A percentile compares a stretch with the other conserved stretches of the same genome.
Conservation (phyloP, 495 filamentous ascomycete species). For the Lasiosphaeria miniovina region DNA sequence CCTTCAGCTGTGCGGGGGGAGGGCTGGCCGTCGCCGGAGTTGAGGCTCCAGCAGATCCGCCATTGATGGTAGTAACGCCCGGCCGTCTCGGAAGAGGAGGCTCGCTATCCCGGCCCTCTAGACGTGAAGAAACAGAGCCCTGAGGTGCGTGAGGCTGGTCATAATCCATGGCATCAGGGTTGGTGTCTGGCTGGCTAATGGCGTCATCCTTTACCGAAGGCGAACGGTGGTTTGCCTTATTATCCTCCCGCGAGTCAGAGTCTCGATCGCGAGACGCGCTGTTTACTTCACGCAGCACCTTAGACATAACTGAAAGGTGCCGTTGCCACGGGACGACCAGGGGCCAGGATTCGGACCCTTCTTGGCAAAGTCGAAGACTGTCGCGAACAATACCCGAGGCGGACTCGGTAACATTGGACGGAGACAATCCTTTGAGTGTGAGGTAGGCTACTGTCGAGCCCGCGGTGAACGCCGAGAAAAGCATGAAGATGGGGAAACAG, state of each 20-base stretch:
- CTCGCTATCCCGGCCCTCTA: slow-evolving; percentile 40
- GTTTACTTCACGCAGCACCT: slow-evolving; percentile 44
- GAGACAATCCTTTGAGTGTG: slow-evolving; percentile 46
- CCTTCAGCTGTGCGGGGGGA: slow-evolving; percentile 31
- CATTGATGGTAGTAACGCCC: slow-evolving; percentile 50
- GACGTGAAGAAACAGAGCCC: slow-evolving; percentile 16
- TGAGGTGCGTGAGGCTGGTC: slow-evolving; percentile 33
- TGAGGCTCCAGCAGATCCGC: slow-evolving; percentile 41
- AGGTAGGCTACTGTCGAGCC: slow-evolving; percentile 51
- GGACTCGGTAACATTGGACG: slow-evolving; percentile 43
- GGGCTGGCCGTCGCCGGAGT: slow-evolving; percentile 44
- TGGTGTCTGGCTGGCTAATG: slow-evolving; percentile 42
- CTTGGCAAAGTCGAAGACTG: slow-evolving; percentile 46
- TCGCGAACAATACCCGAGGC: slow-evolving; percentile 46
- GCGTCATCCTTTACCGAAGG: slow-evolving; percentile 46
- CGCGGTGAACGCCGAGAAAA: slow-evolving; percentile 51
- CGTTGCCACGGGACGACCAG: slow-evolving; percentile 50
- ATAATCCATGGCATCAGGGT: slow-evolving; percentile 46
- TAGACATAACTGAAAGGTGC: slow-evolving; percentile 49
- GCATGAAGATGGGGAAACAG: slow-evolving; percentile 53
- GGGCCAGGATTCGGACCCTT: slow-evolving; percentile 47
- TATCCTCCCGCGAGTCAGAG: slow-evolving; percentile 24
- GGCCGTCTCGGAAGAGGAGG: slow-evolving; percentile 41
- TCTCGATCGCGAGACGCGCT: slow-evolving; percentile 22
- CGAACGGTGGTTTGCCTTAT: slow-evolving; percentile 25